phyloP scores from a whole-genome alignment of 2,329 filamentous ascomycete genomes.

The Cercospora nicotianae region DNA sequence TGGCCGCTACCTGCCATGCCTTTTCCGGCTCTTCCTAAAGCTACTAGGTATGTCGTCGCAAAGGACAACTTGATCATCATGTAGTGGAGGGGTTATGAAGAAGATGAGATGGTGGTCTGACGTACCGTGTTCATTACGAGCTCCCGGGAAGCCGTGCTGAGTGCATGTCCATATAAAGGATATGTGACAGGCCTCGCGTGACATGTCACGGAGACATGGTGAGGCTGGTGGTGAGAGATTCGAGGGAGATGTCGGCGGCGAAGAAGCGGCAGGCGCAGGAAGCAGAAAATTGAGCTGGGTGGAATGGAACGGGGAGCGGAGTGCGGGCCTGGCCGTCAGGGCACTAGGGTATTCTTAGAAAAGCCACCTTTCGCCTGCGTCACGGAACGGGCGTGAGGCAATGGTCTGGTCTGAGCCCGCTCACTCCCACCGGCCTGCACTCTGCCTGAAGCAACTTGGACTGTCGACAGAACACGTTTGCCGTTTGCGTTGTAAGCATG shows the following conservation, averaged over 20 bases:
- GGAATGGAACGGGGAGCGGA: background rate
- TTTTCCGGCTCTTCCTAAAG: constrained; percentile 57
- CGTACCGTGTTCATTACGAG: background rate
- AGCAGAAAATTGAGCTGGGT: background rate
- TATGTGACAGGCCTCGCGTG: background rate
- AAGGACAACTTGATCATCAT: constrained; percentile 38
- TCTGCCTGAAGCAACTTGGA: background rate
- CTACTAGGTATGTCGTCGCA: constrained; percentile 34
- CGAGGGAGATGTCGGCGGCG: constrained; percentile 5
- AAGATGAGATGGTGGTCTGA: background rate
- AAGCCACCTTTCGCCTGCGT: constrained; percentile 7
- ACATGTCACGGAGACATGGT: background rate
- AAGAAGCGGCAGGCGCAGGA: constrained; percentile 1
- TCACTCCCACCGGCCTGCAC: background rate
- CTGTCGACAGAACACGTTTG: background rate
- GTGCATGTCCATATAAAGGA: background rate
- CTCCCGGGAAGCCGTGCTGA: background rate
- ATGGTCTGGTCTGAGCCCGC: background rate
- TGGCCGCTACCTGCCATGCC: constrained; percentile 44
- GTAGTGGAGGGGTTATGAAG: constrained; percentile 20
- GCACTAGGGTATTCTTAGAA: background rate
- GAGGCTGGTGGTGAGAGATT: background rate
- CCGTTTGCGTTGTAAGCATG: background rate
- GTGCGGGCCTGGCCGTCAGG: background rate
- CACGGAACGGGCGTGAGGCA: background rate